Evolutionary conservation across 83 land plant genomes (phyloP).

Genomic region (Thuja plicata): DNA sequence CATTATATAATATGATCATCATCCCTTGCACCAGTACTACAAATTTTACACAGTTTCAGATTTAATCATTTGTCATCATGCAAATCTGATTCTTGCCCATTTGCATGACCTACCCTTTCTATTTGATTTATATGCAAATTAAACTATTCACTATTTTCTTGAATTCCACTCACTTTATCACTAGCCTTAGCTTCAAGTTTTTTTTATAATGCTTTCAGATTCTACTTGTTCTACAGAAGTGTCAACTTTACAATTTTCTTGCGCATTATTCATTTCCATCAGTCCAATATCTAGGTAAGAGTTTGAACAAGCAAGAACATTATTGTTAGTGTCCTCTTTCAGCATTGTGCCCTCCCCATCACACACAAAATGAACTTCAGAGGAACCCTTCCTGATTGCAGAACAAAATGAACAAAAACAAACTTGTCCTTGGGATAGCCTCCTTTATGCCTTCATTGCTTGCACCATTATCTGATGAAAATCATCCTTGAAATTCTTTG

Average conservation of each 20-base stretch:
- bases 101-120: not conserved
- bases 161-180: not conserved
- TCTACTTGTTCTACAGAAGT: not conserved
- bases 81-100: not conserved
- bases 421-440: not conserved
- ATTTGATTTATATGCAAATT: not conserved
- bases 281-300: not conserved
- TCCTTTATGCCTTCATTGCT: no score
- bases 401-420: constrained; percentile 3
- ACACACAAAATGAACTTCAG: not conserved
- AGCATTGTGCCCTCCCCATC: not conserved
- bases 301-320: not conserved
- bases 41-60: not conserved
- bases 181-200: not conserved
- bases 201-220: not conserved
- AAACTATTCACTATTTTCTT: not conserved
- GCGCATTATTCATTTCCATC: not conserved
- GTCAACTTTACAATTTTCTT: not conserved
- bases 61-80: not conserved
- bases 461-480: no score
- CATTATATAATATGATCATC: constrained; percentile 12
- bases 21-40: not conserved
- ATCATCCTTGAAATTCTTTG: no score
- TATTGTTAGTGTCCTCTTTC: constrained; percentile 1
- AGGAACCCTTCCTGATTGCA: no score